Conservation (phyloP, 2,329 filamentous ascomycete species). For the Beauveria pseudobassiana region DNA sequence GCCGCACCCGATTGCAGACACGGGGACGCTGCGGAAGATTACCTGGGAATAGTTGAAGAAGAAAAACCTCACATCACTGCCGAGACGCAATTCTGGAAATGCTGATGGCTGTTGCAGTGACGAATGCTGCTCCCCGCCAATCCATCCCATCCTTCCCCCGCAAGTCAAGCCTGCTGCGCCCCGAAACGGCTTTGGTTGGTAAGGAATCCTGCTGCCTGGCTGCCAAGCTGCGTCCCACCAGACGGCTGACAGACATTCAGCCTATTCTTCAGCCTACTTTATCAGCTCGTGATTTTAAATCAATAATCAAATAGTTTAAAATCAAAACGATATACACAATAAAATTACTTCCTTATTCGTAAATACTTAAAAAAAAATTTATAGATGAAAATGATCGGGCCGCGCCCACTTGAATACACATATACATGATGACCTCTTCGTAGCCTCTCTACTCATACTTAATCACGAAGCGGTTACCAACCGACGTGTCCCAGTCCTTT, state of each 20-base stretch:
- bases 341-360: not conserved
- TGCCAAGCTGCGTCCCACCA: not conserved
- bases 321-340: too few relatives aligned
- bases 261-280: too few relatives aligned
- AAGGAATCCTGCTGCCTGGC: conserved; percentile 14
- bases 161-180: not conserved
- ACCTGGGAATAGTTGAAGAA: not conserved
- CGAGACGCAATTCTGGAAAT: too few relatives aligned
- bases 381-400: not conserved
- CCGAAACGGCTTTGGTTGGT: not conserved
- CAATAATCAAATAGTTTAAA: not conserved
- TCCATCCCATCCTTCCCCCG: not conserved
- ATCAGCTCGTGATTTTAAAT: too few relatives aligned
- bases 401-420: not conserved
- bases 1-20: too few relatives aligned
- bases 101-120: too few relatives aligned
- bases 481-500: conserved; percentile 39
- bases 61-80: too few relatives aligned
- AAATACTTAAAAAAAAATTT: not conserved
- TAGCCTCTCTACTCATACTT: conserved; percentile 24
- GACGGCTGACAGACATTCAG: not conserved
- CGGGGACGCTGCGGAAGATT: not conserved
- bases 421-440: not conserved
- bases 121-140: not conserved
- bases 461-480: conserved; percentile 37